Conservation (phyloP, 306 rosid species). For the Cucurbita pepo region DNA sequence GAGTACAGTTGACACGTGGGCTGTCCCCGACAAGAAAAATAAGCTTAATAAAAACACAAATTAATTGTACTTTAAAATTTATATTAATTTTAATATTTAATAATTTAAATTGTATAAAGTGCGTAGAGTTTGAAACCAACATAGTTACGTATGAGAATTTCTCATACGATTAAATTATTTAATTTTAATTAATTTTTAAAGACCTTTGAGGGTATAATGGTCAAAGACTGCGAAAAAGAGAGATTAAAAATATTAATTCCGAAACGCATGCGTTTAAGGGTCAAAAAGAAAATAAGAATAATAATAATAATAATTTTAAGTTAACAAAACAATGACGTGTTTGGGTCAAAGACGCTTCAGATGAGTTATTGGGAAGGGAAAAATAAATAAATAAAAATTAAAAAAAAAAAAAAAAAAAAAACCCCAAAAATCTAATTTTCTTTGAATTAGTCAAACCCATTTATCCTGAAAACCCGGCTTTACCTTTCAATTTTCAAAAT, state of each 20-base stretch:
- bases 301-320: background rate
- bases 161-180: background rate
- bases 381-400: background rate
- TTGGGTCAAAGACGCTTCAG: conserved; percentile 8
- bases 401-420: too few species aligned
- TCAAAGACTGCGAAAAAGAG: background rate
- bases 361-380: background rate
- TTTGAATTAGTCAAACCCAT: background rate
- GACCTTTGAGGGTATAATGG: background rate
- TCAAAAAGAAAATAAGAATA: background rate
- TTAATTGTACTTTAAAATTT: too few species aligned
- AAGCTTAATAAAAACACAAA: too few species aligned
- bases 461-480: conserved; percentile 1
- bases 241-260: background rate
- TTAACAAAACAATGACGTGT: background rate
- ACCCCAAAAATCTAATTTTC: too few species aligned
- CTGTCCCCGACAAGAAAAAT: background rate
- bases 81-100: too few species aligned
- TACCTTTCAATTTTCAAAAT: background rate
- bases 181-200: background rate
- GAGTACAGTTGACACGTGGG: background rate
- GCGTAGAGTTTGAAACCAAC: background rate
- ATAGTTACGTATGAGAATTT: background rate
- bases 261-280: background rate
- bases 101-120: background rate